phyloP scores from a whole-genome alignment of 2,329 filamentous ascomycete species.

The Cytospora leucostoma region DNA sequence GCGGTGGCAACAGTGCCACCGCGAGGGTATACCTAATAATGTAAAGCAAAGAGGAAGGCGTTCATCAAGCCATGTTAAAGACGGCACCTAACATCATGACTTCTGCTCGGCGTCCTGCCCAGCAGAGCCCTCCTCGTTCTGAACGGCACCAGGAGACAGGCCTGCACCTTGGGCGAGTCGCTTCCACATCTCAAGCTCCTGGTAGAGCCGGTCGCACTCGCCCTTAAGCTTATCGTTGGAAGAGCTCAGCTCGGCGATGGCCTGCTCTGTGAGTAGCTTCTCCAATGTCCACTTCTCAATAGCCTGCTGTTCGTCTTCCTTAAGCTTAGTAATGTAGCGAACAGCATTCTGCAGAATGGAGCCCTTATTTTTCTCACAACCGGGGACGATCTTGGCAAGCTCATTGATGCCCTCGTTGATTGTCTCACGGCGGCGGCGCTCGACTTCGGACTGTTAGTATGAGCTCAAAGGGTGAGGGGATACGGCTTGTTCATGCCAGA shows the following conservation, averaged over 20 bases:
- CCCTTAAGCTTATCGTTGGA: conserved; percentile 86
- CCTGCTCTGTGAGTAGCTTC: conserved; percentile 87
- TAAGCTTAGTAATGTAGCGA: conserved; percentile 90
- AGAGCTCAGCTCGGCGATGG: conserved; percentile 81
- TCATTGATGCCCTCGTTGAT: conserved; percentile 99
- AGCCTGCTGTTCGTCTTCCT: conserved; percentile 91
- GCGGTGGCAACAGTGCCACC: conserved; percentile 8
- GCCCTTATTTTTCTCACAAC: conserved; percentile 98
- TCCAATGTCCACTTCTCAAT: conserved; percentile 93
- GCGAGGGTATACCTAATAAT: conserved; percentile 22
- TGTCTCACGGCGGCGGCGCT: conserved; percentile 92
- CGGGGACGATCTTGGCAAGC: conserved; percentile 94
- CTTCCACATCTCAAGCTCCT: conserved; percentile 80
- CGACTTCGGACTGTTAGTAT: conserved; percentile 60
- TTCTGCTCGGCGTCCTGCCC: conserved; percentile 40
- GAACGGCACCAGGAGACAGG: conserved; percentile 43
- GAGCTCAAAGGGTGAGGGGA: neutral
- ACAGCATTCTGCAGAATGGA: conserved; percentile 93
- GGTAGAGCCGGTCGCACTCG: conserved; percentile 76
- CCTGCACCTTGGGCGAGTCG: conserved; percentile 64
- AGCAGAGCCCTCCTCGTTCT: conserved; percentile 24
- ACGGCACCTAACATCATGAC: conserved; percentile 29
- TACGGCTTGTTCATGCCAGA: neutral
- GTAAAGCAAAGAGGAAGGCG: conserved; percentile 20
- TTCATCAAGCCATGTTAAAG: conserved; percentile 23